phyloP scores from a whole-genome alignment of 192 early-diverging fungal genomes.

The Coemansia sp. region DNA sequence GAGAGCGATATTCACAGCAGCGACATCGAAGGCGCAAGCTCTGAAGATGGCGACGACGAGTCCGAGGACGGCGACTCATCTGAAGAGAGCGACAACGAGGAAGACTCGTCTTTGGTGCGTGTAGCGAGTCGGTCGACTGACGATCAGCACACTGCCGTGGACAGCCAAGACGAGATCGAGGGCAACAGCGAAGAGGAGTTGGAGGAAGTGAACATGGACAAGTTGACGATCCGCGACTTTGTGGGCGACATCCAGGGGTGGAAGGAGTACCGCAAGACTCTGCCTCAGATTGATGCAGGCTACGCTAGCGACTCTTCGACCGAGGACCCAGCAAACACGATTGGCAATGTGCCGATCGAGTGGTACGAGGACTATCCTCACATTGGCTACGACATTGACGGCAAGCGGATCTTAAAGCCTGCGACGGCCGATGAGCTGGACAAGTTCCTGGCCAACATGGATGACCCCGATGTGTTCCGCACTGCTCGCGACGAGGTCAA shows the following conservation, averaged over 20 bases:
- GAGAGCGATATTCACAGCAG: constrained; percentile 45
- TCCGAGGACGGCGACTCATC: constrained; percentile 49
- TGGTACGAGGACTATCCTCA: constrained; percentile 98
- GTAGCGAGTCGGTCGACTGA: constrained; percentile 54
- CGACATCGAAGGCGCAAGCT: constrained; percentile 59
- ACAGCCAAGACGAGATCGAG: constrained; percentile 36
- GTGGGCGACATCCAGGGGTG: constrained; percentile 37
- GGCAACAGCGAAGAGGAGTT: constrained; percentile 53
- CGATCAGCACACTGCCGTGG: constrained; percentile 48
- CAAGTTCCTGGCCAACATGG: constrained; percentile 88
- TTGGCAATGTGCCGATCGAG: constrained; percentile 95
- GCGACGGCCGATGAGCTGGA: constrained; percentile 92
- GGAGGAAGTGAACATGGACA: constrained; percentile 50
- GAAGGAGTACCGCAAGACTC: constrained; percentile 58
- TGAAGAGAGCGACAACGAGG: constrained; percentile 26
- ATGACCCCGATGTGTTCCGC: constrained; percentile 90
- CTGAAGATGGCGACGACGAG: constrained; percentile 53
- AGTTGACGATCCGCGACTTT: constrained; percentile 53
- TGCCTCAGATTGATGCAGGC: constrained; percentile 89
- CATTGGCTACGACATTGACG: constrained; percentile 94
- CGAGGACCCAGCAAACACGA: constrained; percentile 88
- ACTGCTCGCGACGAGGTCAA: constrained; percentile 83
- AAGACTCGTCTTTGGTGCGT: constrained; percentile 42
- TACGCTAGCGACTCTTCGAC: constrained; percentile 94
- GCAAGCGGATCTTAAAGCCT: constrained; percentile 90